These are phyloP conservation scores for Hibiscus mutabilis DNA, from an alignment of 345 rosid genomes.

Conservation along the genomic window DNA sequence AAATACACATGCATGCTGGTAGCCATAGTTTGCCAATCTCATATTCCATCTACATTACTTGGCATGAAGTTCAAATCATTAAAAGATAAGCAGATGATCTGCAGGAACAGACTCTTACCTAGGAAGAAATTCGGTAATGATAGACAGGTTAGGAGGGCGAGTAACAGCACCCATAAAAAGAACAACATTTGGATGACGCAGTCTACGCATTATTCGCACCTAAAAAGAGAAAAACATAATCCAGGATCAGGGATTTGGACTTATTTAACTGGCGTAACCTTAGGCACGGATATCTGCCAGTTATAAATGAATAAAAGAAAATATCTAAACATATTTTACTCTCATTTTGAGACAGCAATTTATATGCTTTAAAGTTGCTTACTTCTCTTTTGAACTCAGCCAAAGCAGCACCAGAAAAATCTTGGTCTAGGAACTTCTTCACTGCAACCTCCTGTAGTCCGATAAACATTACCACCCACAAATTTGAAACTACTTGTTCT, in stretches of 20 bases:
- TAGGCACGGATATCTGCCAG: conserved; percentile 3
- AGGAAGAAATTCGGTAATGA: conserved; percentile 91
- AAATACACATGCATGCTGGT: not conserved
- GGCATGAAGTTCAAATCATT: not conserved
- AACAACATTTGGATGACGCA: conserved; percentile 98
- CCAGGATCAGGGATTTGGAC: conserved; percentile 1
- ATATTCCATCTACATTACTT: not conserved
- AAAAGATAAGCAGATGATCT: not conserved
- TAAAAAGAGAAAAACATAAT: conserved; percentile 21
- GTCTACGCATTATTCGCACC: conserved; percentile 98
- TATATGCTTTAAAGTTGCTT: conserved; percentile 33
- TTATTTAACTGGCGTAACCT: not conserved
- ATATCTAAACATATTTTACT: not conserved
- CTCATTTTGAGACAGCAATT: not conserved
- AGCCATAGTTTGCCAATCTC: not conserved
- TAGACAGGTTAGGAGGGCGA: conserved; percentile 96
- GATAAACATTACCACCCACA: conserved; percentile 27
- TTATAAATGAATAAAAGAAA: conserved; percentile 1
- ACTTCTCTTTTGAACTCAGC: conserved; percentile 97
- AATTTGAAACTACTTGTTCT: conserved; percentile 7
- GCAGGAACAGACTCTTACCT: conserved; percentile 41
- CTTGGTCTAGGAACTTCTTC: conserved; percentile 99
- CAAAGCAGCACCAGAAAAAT: conserved; percentile 96
- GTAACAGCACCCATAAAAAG: conserved; percentile 98
- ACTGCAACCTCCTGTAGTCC: conserved; percentile 92